Conservation (phyloP, 2,329 filamentous ascomycete species). For the Cercospora nicotianae region DNA sequence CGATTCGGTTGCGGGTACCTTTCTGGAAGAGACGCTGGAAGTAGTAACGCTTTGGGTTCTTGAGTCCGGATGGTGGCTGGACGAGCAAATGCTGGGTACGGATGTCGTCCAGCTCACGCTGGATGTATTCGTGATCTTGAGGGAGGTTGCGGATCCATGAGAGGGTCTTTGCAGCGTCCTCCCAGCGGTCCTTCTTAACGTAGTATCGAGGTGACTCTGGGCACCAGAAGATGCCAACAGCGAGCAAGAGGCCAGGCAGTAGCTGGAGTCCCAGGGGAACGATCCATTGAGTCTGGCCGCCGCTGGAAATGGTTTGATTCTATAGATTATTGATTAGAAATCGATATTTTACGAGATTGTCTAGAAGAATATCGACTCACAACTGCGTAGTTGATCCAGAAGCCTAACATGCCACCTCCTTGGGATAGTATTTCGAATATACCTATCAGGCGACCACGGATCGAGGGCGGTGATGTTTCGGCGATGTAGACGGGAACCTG, state of each 20-base stretch:
- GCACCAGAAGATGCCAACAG: constrained; percentile 42
- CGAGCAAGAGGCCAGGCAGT: constrained; percentile 43
- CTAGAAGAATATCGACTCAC: no score
- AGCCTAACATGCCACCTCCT: constrained; percentile 55
- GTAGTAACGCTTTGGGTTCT: constrained; percentile 35
- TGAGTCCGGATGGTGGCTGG: constrained; percentile 18
- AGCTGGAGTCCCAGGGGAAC: constrained; percentile 58
- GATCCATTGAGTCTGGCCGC: constrained; percentile 59
- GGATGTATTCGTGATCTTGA: constrained; percentile 45
- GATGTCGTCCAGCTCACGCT: constrained; percentile 53
- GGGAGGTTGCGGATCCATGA: constrained; percentile 49
- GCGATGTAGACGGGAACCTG: constrained; percentile 44
- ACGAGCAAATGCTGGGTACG: constrained; percentile 55
- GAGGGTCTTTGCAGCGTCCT: constrained; percentile 45
- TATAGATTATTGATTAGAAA: no score
- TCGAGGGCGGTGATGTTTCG: constrained; percentile 57
- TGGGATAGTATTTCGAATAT: constrained; percentile 68
- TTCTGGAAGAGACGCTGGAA: constrained; percentile 45
- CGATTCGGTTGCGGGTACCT: constrained; percentile 43
- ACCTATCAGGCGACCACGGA: constrained; percentile 64
- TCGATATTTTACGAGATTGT: no score
- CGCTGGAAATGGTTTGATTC: constrained; percentile 46
- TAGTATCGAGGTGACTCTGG: constrained; percentile 38
- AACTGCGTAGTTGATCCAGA: constrained; percentile 47
- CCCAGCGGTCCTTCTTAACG: constrained; percentile 31